A percentile compares a stretch with the other conserved stretches of the same genome.
Evolutionary conservation across 352 stramenopile species (phyloP).

Genomic region (Peronospora farinosa): DNA sequence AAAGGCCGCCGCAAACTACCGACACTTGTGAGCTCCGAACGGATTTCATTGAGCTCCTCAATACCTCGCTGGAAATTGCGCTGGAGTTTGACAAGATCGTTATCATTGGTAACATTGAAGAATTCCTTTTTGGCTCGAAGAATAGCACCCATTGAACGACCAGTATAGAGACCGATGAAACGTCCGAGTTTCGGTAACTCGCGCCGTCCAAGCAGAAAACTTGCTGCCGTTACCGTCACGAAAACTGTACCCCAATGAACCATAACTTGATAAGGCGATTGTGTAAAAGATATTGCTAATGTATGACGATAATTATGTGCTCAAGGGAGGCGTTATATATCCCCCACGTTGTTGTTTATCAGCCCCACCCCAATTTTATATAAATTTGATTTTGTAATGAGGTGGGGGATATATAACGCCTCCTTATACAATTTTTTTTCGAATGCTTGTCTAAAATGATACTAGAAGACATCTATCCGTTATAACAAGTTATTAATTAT

Average conservation of each 20-base stretch:
- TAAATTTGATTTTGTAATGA: no score
- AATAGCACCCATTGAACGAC: conserved; percentile 58
- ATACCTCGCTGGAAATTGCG: conserved; percentile 71
- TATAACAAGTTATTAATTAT: no score
- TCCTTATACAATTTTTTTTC: no score
- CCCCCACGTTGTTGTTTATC: no score
- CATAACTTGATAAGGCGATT: conserved; percentile 16
- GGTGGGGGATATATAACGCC: no score
- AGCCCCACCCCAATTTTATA: no score
- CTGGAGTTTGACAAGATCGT: conserved; percentile 74
- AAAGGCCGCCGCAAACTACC: conserved; percentile 54
- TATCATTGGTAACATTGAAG: conserved; percentile 76
- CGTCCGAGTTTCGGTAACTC: conserved; percentile 66
- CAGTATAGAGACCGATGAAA: conserved; percentile 52
- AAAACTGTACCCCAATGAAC: conserved; percentile 64
- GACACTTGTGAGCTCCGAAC: conserved; percentile 63
- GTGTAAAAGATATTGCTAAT: no score
- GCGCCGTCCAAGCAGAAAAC: conserved; percentile 61
- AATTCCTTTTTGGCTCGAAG: conserved; percentile 79
- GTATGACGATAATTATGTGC: no score
- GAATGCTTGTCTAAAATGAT: no score
- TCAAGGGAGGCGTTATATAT: no score
- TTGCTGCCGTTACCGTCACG: conserved; percentile 55
- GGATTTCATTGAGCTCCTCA: conserved; percentile 76
- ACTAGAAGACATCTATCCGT: no score